Base-by-base conservation (phyloP, 2,329 filamentous ascomycete genomes). In the Anisogramma anomala region DNA sequence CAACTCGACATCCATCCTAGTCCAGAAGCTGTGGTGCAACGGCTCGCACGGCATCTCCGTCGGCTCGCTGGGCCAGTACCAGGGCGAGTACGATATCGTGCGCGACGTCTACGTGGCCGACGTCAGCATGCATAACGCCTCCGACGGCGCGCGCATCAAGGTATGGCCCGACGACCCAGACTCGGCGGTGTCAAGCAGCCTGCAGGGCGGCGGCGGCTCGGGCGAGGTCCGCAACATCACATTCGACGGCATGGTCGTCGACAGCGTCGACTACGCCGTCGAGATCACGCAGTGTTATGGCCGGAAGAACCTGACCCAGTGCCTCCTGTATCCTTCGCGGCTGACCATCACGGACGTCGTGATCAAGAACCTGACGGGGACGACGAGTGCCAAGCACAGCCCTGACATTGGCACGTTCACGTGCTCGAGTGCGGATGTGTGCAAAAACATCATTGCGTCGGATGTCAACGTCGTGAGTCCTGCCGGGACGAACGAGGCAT, bases 11-110 rank as follows among this genome's bases (percentile, higher is more conserved):
- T 70, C 82, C 48, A 72, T 84, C 6, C 57, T 84, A 3, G 71
- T 84, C 4, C 78, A 84, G 54, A 77, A 78, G 47, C 60, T 84
- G 3, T 60, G 65, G 45, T 84, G 80, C 59, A 79, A 79, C 51
- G 78, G 79, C 25, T 82, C 76, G 3, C 80, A 84, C 52, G 81
- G 81, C 28, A 83, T 84, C 49, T 78, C 72, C 8, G 77, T 84
- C n/a, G 81, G 81, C 6, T 82, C 76, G 0, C 62, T 84, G 0
- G 80, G 80, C 17, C 79, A 84, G 57, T 84, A 84, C 53, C 50
- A 62, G 13, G 69, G 66, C 17, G 69, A 77, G 48, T 70, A 71
- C 13, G 80, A 84, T 48, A 77, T 82, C 33, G 77, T 84, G 2
- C 68, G 82, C 57, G 76, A 84, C 50, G 55, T 84, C n/a, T 74